These are phyloP conservation scores for Clavispora vitiphila DNA, from an alignment of 805 yeast genomes.

Conservation along the genomic window DNA sequence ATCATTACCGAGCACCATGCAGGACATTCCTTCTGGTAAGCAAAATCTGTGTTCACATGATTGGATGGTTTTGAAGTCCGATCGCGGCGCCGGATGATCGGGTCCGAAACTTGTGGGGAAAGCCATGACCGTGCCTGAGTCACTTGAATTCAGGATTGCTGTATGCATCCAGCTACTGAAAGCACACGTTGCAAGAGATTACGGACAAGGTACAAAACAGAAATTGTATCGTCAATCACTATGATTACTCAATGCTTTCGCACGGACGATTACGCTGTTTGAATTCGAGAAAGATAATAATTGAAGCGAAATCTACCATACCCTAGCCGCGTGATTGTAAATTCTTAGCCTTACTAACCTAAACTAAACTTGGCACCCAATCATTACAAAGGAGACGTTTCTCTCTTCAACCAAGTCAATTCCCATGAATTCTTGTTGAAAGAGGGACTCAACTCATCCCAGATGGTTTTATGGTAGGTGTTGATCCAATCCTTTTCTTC, in stretches of 20 bases:
- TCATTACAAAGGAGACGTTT: slow-evolving; percentile 27
- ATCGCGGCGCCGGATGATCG: slow-evolving; percentile 1
- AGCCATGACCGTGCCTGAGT: background rate
- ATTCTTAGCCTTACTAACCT: no score
- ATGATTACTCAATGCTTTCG: no score
- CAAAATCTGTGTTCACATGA: background rate
- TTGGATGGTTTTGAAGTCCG: background rate
- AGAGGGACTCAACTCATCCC: slow-evolving; percentile 41
- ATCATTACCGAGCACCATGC: background rate
- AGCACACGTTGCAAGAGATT: no score
- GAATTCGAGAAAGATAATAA: no score
- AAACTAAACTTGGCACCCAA: background rate
- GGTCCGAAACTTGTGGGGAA: slow-evolving; percentile 2
- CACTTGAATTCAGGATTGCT: background rate
- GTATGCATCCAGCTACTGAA: no score
- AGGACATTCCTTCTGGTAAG: background rate
- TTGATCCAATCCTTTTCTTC: slow-evolving; percentile 71
- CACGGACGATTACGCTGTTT: no score
- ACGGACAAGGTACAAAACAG: no score
- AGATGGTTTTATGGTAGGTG: slow-evolving; percentile 54
- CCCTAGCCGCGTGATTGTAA: no score
- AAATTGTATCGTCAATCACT: no score
- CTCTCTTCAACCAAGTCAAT: slow-evolving; percentile 48
- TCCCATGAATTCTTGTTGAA: slow-evolving; percentile 35
- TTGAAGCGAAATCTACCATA: no score